These are phyloP conservation scores for Pseudogymnoascus sp. DNA, from an alignment of 2,329 filamentous ascomycete species.

Conservation along the genomic window DNA sequence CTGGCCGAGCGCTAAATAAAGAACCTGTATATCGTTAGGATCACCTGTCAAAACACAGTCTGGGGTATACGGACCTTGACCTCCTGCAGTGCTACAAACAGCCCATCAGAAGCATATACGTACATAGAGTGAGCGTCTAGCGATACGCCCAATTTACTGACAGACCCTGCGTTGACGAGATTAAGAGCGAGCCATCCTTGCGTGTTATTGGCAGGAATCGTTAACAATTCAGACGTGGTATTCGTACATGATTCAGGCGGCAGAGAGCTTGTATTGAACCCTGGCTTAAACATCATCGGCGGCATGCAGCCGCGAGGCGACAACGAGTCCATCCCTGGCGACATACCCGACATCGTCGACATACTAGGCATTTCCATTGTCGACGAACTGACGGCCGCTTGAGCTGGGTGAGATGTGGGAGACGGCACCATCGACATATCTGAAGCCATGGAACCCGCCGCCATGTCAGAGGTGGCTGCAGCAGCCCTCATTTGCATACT, in stretches of 20 bases:
- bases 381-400: not conserved
- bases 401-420: not conserved
- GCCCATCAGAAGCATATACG: conserved; percentile 19
- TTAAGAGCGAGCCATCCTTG: conserved; percentile 18
- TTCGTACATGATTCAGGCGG: conserved; percentile 16
- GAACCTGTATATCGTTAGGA: conserved; percentile 14
- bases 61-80: conserved; percentile 14
- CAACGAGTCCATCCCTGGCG: conserved; percentile 12
- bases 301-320: conserved; percentile 14
- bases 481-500: not conserved
- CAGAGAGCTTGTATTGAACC: conserved; percentile 15
- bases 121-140: conserved; percentile 19
- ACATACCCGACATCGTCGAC: conserved; percentile 11
- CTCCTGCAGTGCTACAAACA: conserved; percentile 17
- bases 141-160: conserved; percentile 16
- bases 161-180: conserved; percentile 17
- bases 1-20: conserved; percentile 17
- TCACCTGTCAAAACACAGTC: conserved; percentile 8
- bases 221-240: conserved; percentile 11
- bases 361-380: conserved; percentile 7
- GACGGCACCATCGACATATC: conserved; percentile 9
- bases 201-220: not conserved
- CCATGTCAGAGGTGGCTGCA: conserved; percentile 6
- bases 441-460: conserved; percentile 10
- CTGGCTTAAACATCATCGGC: conserved; percentile 17